These are phyloP conservation scores for Xylaria sp. DNA, from an alignment of 2,329 filamentous ascomycete genomes.

Conservation along the genomic window DNA sequence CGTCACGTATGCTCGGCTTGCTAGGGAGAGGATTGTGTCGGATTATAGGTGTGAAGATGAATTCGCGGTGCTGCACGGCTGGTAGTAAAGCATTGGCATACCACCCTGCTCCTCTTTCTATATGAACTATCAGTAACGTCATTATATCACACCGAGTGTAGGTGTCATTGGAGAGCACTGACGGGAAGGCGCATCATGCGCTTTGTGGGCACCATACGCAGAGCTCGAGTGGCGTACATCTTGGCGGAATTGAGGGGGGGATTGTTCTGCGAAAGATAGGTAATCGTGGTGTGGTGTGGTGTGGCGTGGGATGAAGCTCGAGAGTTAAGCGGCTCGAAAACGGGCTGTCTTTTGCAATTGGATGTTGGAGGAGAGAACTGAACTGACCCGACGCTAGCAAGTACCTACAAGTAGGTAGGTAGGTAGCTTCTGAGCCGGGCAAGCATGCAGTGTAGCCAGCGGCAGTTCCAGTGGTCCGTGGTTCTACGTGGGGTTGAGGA, in stretches of 20 bases:
- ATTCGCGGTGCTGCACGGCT: constrained; percentile 38
- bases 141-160: constrained; percentile 44
- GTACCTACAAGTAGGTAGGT: too few species aligned
- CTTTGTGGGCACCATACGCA: constrained; percentile 74
- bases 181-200: constrained; percentile 79
- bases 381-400: constrained; percentile 24
- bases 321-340: constrained; percentile 18
- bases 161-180: constrained; percentile 52
- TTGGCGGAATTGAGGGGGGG: constrained; percentile 51
- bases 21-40: not conserved
- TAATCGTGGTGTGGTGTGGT: constrained; percentile 19
- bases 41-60: constrained; percentile 19
- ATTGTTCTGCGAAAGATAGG: constrained; percentile 31
- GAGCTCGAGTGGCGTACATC: constrained; percentile 74
- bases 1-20: constrained; percentile 15
- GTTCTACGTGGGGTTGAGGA: constrained; percentile 6
- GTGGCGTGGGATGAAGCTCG: constrained; percentile 26
- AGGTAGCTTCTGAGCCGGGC: constrained; percentile 16
- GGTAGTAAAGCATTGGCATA: constrained; percentile 58
- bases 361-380: constrained; percentile 36
- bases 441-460: constrained; percentile 13
- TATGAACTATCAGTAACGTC: constrained; percentile 53
- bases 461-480: constrained; percentile 37
- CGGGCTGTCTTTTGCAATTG: constrained; percentile 28
- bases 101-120: constrained; percentile 75